Evolutionary conservation across 768 basidiomycete genomes (phyloP), one percentile per base, ranked within the genome.

Genomic region (Rhodotorula graminis): DNA sequence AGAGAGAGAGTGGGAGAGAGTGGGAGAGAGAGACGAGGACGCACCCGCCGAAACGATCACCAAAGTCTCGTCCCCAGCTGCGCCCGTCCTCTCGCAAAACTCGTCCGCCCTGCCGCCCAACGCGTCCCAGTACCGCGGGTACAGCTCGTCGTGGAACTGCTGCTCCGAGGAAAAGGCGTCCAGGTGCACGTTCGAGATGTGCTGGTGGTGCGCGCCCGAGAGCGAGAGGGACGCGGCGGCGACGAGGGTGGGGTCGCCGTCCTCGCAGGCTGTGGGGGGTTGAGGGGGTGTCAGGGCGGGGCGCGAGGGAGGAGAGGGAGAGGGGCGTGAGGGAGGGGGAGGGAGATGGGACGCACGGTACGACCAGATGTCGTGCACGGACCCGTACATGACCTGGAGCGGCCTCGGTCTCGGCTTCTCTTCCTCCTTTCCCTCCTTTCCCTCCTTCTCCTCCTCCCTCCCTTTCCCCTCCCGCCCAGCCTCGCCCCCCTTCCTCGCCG

Each of bases 141-240:
- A 97, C 12, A 94, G 83, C 3, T 84, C 82, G 3, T 85, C 81
- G 86, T 89, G 90, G 79, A 94, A 95, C 65, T 93, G 87, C 29
- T 85, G 82, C 67, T 90, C 87, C 1, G 88, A 87, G 0, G 81
- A 81, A 79, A 91, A 95, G 0, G 86, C 85, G 69, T 89, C 84
- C 15, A 97, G 84, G 79, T 95, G 93, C 18, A 94, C 83, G 75
- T 93, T 93, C 79, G 91, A 88, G 73, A 97, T 89, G 79, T 87
- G 86, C 77, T 97, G 94, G 0, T 91, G 92, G 77, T 94, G 93
- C 0, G 88, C 83, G 8, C 89, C 88, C 68, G 90, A 85, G 23
- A 92, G 84, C 0, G 86, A 89, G 2, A 89, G 86, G 1, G 92
- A 95, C 0, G 95, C 95, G 3, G 93, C 92, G 80, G 92, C 89